Evolutionary conservation across 2,329 filamentous ascomycete genomes (phyloP).

Genomic region (Colletotrichum sp.): DNA sequence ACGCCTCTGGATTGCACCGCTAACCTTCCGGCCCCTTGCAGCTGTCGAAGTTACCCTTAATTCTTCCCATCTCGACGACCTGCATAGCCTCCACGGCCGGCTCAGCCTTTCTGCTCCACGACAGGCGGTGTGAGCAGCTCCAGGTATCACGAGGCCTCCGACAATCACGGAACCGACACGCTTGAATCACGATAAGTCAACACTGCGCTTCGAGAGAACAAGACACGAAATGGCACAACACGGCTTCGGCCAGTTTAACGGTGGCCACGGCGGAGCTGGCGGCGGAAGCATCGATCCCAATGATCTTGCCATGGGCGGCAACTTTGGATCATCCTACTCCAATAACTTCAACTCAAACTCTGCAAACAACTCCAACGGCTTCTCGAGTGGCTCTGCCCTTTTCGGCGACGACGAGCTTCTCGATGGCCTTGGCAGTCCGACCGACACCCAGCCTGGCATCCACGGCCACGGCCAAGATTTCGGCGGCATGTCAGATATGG

Average conservation of each 20-base stretch:
- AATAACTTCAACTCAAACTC: conserved; percentile 59
- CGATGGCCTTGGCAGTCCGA: conserved; percentile 69
- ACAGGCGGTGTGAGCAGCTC: conserved; percentile 6
- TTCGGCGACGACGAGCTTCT: conserved; percentile 90
- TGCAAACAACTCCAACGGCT: conserved; percentile 70
- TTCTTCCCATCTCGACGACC: neutral
- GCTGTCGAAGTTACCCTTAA: neutral
- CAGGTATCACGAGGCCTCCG: neutral
- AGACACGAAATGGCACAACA: conserved; percentile 56
- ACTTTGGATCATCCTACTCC: conserved; percentile 64
- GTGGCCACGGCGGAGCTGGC: conserved; percentile 53
- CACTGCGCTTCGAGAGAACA: neutral
- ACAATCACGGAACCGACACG: neutral
- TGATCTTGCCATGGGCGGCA: conserved; percentile 74
- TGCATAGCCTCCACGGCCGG: neutral
- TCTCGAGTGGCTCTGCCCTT: conserved; percentile 77
- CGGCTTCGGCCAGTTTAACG: conserved; percentile 61
- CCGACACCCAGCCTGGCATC: conserved; percentile 56
- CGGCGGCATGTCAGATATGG: conserved; percentile 56
- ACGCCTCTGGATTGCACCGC: neutral
- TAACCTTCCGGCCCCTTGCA: neutral
- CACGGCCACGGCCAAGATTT: conserved; percentile 63
- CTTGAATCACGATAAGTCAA: neutral
- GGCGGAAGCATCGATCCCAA: conserved; percentile 78
- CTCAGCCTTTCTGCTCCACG: neutral